phyloP scores from a whole-genome alignment of 106 monocot genomes.

The Triglochin maritima region DNA sequence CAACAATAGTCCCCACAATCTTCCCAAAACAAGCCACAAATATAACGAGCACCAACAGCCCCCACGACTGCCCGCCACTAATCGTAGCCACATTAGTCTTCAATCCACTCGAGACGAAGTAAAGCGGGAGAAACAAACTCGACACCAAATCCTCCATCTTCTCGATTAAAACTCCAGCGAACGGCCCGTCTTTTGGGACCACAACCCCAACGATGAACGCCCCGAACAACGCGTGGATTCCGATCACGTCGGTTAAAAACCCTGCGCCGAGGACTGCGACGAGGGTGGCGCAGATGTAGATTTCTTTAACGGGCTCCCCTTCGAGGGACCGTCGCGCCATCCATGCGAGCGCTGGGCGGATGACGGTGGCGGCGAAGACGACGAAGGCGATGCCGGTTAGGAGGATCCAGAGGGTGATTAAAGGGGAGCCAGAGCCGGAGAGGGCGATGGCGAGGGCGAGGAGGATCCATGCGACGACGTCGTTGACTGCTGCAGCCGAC shows the following conservation, averaged over 20 bases:
- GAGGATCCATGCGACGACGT: slow-evolving; percentile 20
- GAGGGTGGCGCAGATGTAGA: slow-evolving; percentile 16
- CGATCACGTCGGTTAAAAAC: slow-evolving; percentile 29
- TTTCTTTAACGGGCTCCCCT: slow-evolving; percentile 30
- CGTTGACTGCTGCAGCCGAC: slow-evolving; percentile 28
- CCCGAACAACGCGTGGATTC: slow-evolving; percentile 40
- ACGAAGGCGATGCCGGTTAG: slow-evolving; percentile 23
- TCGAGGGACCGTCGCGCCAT: slow-evolving; percentile 38
- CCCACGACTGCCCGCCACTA: too few relatives aligned
- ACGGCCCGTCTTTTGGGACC: slow-evolving; percentile 23
- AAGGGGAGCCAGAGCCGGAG: slow-evolving; percentile 14
- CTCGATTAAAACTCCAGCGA: slow-evolving; percentile 26
- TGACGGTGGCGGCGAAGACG: slow-evolving; percentile 25
- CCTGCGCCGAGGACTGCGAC: slow-evolving; percentile 32
- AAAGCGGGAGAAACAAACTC: too few relatives aligned
- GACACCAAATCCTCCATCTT: slow-evolving; percentile 31
- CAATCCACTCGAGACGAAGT: too few relatives aligned
- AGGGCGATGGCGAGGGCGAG: slow-evolving; percentile 17
- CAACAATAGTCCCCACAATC: too few relatives aligned
- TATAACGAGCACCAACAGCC: too few relatives aligned
- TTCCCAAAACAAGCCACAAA: too few relatives aligned
- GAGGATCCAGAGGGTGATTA: slow-evolving; percentile 22
- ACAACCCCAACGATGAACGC: slow-evolving; percentile 45
- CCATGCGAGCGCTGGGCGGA: slow-evolving; percentile 13
- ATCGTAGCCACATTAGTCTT: too few relatives aligned